A percentile compares a stretch with the other conserved stretches of the same genome.
phyloP scores from a whole-genome alignment of 345 rosid genomes.

The Laguncularia racemosa region DNA sequence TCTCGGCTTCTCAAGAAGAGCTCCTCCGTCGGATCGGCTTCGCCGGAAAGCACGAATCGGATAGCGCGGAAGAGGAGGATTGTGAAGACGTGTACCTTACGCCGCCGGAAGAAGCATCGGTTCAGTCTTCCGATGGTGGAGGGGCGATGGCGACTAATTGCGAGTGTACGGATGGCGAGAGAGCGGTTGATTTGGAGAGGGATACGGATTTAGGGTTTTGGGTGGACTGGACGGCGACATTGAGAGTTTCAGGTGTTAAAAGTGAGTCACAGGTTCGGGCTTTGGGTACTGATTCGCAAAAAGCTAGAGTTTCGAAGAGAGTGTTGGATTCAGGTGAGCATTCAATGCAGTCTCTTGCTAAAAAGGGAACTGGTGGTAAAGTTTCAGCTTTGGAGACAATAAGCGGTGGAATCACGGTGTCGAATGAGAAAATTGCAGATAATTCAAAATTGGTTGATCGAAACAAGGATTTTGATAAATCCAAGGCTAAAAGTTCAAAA shows the following conservation, averaged over 20 bases:
- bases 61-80: constrained; percentile 1
- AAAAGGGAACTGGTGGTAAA: neutral
- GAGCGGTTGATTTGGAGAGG: constrained; percentile 30
- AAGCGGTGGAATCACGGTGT: neutral
- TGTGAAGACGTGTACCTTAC: constrained; percentile 18
- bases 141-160: constrained; percentile 3
- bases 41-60: constrained; percentile 9
- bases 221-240: constrained; percentile 5
- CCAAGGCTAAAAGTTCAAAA: neutral
- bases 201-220: constrained; percentile 30
- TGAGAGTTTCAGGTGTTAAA: constrained; percentile 17
- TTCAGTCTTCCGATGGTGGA: constrained; percentile 6
- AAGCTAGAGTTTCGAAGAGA: constrained; percentile 15
- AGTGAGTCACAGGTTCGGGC: constrained; percentile 6
- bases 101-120: constrained; percentile 15
- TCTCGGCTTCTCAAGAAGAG: constrained; percentile 20
- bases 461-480: no score
- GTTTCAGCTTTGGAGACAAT: neutral
- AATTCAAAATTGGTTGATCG: no score
- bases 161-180: neutral
- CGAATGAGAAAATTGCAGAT: no score
- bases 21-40: constrained; percentile 9
- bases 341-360: neutral
- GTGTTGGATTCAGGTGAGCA: neutral
- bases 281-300: constrained; percentile 6